Base-by-base conservation (phyloP, 805 yeast species). In the Metschnikowia reukaufii region DNA sequence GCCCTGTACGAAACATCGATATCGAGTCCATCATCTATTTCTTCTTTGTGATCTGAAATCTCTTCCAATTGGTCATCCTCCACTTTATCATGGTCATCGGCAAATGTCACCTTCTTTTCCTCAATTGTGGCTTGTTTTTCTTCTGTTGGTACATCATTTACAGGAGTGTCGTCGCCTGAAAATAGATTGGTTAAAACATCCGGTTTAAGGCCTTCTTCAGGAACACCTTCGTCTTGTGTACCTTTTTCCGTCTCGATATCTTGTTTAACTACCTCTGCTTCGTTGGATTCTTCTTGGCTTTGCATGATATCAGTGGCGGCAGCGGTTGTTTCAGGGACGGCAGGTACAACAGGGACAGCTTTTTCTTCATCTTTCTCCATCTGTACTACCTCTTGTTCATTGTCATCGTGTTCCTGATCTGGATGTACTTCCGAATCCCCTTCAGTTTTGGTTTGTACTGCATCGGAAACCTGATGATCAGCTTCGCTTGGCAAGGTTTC, bases 71-170 rank as follows among this genome's bases (percentile, higher is more conserved):
- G 21, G 19, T 29, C 16, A 1, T 36, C 36, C 21, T 39, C 43
- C 27, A 15, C 13, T n/a, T 6, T n/a, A 12, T 10, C 34, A 4
- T 47, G 44, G 13, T 17, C 59, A 36, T 61, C 65, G 21, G 59
- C 60, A 47, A 62, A 62, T 25, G 47, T 61, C n/a, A 61, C 64
- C 17, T 55, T 55, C 48, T 57, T 58, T 37, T 39, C 43, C 6
- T 31, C 36, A 13, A 23, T n/a, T 30, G 43, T 3, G 30, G 21
- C 15, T 15, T 18, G 25, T 9, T 39, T 35, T 29, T 25, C 12
- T 25, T 25, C 29, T 25, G 29, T 25, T 23, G 39, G 8, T 2
- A 6, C 37, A 9, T 35, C 38, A 13, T 35, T 13, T 21, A 4
- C 29, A 20, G n/a, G n/a, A n/a, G n/a, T n/a, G n/a, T n/a, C n/a